Evolutionary conservation across 2,329 filamentous ascomycete species (phyloP), one percentile per base, ranked within the genome.

Genomic region (Pseudogymnoascus pannorum): DNA sequence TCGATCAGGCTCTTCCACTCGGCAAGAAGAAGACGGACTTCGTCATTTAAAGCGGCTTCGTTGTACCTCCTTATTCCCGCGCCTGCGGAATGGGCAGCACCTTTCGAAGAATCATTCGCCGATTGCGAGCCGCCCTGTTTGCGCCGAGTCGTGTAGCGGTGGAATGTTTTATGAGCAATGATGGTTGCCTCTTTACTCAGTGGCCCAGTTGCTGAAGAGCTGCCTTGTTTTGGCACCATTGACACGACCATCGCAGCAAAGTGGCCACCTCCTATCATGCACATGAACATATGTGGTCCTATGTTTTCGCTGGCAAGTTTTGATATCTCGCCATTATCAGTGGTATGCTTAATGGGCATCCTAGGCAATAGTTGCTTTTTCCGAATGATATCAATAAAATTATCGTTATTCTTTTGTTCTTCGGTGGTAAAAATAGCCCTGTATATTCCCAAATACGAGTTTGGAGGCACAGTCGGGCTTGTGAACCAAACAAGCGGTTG

Each of bases 201-300:
- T 1, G 88, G 80, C 0, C 89, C 88, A 14, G 81, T 77, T 11
- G 83, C 78, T 2, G 80, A 79, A 59, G 85, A 84, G 71, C 90
- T 93, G 36, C 85, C 83, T 60, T 88, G 79, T 64, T 92, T 89
- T 0, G 94, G 92, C 0, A 91, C 86, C 3, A 97, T 81, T 0
- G 92, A 92, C 9, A 99, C 89, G 9, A 97, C 81, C 92, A 97
- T 97, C 58, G 90, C 94, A 0, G 94, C 94, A 71, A 99, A 99
- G 73, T 99, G 94, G 0, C 94, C 94, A 63, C 94, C 94, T 22
- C 94, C 94, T 58, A 99, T 96, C 94, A 99, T 99, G 75, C 92
- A 97, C 57, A 99, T 82, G 72, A 99, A 97, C 58, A 96, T 86
- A 72, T 97, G 92, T 2, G 92, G 91, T 6, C 87, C 87, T 22